A percentile compares a stretch with the other conserved stretches of the same genome.
Conservation (phyloP, 805 yeast genomes). For the Ogataea populi-albae region DNA sequence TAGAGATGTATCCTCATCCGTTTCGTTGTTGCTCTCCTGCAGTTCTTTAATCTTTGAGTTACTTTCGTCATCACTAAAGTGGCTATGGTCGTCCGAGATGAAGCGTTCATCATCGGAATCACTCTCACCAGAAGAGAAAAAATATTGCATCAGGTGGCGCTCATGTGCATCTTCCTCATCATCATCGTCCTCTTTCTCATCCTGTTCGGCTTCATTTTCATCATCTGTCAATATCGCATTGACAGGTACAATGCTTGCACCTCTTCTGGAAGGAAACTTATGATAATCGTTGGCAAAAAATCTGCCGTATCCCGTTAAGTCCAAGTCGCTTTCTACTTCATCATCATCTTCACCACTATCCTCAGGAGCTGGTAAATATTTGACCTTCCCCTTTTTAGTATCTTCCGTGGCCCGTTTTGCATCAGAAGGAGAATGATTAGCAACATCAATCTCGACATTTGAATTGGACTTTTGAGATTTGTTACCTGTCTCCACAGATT, state of each 20-base stretch:
- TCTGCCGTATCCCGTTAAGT: constrained; percentile 28
- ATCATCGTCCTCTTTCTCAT: constrained; percentile 19
- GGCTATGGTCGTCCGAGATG: constrained; percentile 8
- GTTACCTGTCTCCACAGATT: background rate
- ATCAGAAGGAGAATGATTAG: background rate
- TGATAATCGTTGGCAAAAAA: constrained; percentile 24
- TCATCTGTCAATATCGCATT: constrained; percentile 21
- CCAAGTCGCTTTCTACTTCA: constrained; percentile 36
- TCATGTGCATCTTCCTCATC: constrained; percentile 29
- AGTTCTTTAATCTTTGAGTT: constrained; percentile 8
- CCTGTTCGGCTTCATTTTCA: constrained; percentile 16
- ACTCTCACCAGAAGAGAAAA: constrained; percentile 42
- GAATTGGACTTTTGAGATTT: background rate
- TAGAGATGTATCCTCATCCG: constrained; percentile 85
- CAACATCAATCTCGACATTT: constrained; percentile 4
- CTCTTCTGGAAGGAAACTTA: constrained; percentile 16
- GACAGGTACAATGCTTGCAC: constrained; percentile 16
- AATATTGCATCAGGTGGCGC: constrained; percentile 67
- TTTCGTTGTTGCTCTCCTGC: constrained; percentile 73
- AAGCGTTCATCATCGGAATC: constrained; percentile 24
- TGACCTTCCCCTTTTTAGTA: constrained; percentile 22
- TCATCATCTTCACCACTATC: constrained; percentile 40
- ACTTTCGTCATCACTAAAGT: constrained; percentile 12
- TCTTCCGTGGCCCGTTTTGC: constrained; percentile 7
- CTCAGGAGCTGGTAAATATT: constrained; percentile 40